Evolutionary conservation across 1,284 basidiomycete genomes (phyloP), one percentile per base, ranked within the genome.

Genomic region (Vanrija humicola): DNA sequence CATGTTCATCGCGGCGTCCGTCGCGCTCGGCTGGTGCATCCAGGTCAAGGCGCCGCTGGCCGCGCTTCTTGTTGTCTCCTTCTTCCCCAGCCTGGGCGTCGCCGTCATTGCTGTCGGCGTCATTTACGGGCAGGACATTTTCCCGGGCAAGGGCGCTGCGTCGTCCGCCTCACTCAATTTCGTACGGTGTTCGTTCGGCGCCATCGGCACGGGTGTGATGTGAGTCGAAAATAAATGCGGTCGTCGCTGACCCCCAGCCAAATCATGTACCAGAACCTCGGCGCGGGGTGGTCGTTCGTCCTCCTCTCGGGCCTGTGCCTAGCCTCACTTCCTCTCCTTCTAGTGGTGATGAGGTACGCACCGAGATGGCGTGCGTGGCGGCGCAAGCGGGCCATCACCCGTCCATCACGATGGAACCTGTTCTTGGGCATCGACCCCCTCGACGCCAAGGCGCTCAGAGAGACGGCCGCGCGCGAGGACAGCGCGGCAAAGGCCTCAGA

Each of bases 151-250:
- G 46, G 73, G 75, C 14, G 75, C 73, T 3, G 70, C 76, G 0
- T 71, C 75, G 18, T 72, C 70, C 5, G 74, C 73, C 28, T 69
- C 69, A 64, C 63, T 75, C 51, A 76, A 77, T 51, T 64, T 77
- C 8, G 68, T 75, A 1, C 64, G 75, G 23, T 77, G 76, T 49
- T 53, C 74, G 1, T 69, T 77, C 26, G 75, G 72, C 6, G 75
- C 76, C 1, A 57, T 71, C 10, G 72, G 71, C 1, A 69, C 70
- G 5, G 67, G 63, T 3, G 60, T 63, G 45, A 65, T 75, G 64
- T 67, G 34, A 63, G 64, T 63, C 2, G n/a, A 3, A 2, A 23
- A 23, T 3, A 23, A 2, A 23, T 23, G 21, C 5, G 2, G 21
- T 23, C 21, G 21, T 23, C 21, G 44, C 44, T 45, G 44, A 45